Evolutionary conservation across 768 basidiomycete genomes (phyloP), one percentile per base, ranked within the genome.

Genomic region (Boletus barrowsii): DNA sequence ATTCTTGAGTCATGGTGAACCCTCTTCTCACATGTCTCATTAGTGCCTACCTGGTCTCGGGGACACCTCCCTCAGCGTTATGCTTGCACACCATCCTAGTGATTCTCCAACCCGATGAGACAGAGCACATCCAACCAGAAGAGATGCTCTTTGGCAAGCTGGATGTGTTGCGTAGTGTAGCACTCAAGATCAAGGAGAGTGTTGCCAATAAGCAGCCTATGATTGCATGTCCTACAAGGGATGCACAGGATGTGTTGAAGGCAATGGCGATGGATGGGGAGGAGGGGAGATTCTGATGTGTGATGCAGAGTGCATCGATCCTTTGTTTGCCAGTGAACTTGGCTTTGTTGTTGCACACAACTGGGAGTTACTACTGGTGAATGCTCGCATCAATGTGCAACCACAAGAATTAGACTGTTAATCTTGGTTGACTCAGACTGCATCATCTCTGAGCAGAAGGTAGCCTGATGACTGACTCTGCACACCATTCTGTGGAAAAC

Each of bases 171-270:
- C 79, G 79, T 7, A 79, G 72, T 13, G 82, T 94, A 4, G 83
- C 87, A 0, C 82, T 86, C 67, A 93, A 93, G 67, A 77, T 88
- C 4, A 73, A 83, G 48, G 86, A 88, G 57, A 83, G 86, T 61
- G 79, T 81, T 1, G 82, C 78, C 3, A 84, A 78, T 56, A 90
- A 93, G 41, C 81, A 81, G 35, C 83, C 89, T 3, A 76, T 80
- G 18, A 83, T 95, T 41, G 79, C 89, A 10, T 76, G 92, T 43
- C 92, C 91, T 0, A 88, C 91, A 8, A 76, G 93, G 42, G 92
- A 95, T 64, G 87, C 93, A 3, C 78, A 86, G 56, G 93, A 96
- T 47, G 53, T 87, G 22, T 64, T 95, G 29, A 80, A 74, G 58
- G 56, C 47, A 29, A 68, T 72, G 65, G 62, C 51, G 0, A 48